These are phyloP conservation scores for Viola odorata DNA, from an alignment of 345 rosid species.

Conservation along the genomic window DNA sequence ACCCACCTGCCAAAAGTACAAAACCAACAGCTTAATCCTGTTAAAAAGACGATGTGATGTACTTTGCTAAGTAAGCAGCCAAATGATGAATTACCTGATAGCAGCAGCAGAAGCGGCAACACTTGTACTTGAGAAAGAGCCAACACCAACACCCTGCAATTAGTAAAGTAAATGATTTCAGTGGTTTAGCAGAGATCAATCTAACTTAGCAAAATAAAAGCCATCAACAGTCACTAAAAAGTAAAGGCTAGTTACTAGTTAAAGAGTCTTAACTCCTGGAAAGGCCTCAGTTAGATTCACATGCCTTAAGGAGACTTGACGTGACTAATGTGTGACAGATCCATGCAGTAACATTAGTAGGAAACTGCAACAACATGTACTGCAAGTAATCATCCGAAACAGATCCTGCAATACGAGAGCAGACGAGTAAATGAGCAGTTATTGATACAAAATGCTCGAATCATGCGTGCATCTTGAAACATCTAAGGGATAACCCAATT, in stretches of 20 bases:
- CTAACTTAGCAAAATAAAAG: too few species aligned
- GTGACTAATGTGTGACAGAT: conserved; percentile 85
- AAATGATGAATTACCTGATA: conserved; percentile 49
- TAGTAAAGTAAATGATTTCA: conserved; percentile 7
- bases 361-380: conserved; percentile 87
- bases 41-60: not conserved
- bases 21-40: conserved; percentile 18
- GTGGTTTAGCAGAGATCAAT: too few species aligned
- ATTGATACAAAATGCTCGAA: not conserved
- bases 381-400: conserved; percentile 93
- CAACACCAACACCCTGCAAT: conserved; percentile 86
- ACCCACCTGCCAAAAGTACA: conserved; percentile 79
- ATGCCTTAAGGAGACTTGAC: conserved; percentile 94
- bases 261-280: not conserved
- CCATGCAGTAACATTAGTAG: conserved; percentile 96
- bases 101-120: conserved; percentile 97
- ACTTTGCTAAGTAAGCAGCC: not conserved
- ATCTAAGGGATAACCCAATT: too few species aligned
- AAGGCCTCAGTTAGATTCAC: conserved; percentile 39
- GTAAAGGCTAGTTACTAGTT: too few species aligned
- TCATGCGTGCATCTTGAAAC: too few species aligned
- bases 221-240: too few species aligned
- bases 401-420: conserved; percentile 45
- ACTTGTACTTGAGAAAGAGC: conserved; percentile 76
- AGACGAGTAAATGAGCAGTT: not conserved